Percentiles rank a stretch among this genome's conserved stretches.
Evolutionary conservation across 177 flowering plant species (phyloP).

Genomic region (Vitis hybrid): DNA sequence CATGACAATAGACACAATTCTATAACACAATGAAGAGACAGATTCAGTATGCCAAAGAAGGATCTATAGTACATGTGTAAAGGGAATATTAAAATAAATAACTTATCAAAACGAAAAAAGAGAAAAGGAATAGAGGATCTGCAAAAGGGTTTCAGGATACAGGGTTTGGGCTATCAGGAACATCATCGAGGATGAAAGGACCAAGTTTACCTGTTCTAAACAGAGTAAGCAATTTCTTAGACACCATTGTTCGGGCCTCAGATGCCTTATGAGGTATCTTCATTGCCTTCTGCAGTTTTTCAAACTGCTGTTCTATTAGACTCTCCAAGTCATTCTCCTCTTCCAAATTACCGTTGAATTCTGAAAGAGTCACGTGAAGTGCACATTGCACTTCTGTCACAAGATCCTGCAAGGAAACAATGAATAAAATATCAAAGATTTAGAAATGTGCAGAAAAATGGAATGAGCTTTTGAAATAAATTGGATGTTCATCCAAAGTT

Average conservation of each 20-base stretch:
- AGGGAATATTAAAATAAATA: too few relatives aligned
- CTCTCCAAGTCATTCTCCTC: constrained; percentile 70
- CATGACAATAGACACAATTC: too few relatives aligned
- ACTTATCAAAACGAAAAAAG: too few relatives aligned
- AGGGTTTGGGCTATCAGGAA: constrained; percentile 39
- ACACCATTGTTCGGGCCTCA: constrained; percentile 75
- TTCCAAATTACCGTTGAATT: constrained; percentile 69
- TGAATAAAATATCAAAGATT: background rate
- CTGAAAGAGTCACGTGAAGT: constrained; percentile 43
- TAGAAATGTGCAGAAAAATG: background rate
- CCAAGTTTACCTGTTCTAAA: constrained; percentile 91
- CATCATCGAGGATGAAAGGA: constrained; percentile 79
- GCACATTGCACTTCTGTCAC: constrained; percentile 68
- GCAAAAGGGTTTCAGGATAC: background rate
- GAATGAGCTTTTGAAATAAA: background rate
- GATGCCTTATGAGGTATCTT: constrained; percentile 71
- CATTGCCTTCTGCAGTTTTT: constrained; percentile 66
- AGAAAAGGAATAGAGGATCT: too few relatives aligned
- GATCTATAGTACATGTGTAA: too few relatives aligned
- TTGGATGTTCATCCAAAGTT: too few relatives aligned
- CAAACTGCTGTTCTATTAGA: constrained; percentile 78
- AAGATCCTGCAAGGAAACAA: constrained; percentile 49
- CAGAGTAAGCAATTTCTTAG: constrained; percentile 81
- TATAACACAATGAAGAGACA: too few relatives aligned
- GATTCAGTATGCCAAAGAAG: too few relatives aligned